Base-by-base conservation (phyloP, 148 eudicot species). In the Camellia lanceoleosa region DNA sequence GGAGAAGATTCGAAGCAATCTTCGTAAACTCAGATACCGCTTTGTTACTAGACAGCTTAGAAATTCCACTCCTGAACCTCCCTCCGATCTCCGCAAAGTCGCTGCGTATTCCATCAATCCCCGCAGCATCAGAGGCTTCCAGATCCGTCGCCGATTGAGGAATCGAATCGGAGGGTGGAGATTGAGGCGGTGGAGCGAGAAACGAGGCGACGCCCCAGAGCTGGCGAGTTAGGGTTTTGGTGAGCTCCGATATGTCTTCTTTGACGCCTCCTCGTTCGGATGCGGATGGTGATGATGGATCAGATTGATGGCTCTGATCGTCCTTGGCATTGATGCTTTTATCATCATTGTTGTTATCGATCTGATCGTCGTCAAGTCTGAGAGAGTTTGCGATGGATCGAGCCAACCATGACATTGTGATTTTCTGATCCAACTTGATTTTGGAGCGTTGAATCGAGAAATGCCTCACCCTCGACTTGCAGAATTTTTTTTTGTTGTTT, bases 71-170 rank as follows among this genome's bases (percentile, higher is more conserved):
- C 76, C 87, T 78, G 68, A 95, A 89, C 86, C 61, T 95, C 52
- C 94, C 98, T n/a, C 97, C 92, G 44, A 95, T 90, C 85, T 95
- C 98, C 43, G 93, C 86, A 66, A 95, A 86, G 72, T 94, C 97
- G 43, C 80, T 88, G 9, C 93, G 87, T 59, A 92, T 84, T 14
- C 92, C 96, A 0, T 68, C 75, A 4, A 89, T 74, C 71, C 82
- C 71, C 9, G 58, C 81, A 80, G 84, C 72, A 20, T 88, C 88
- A 5, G 68, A 55, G 1, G 47, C 65, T 60, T 83, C 71, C 70
- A 10, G 63, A 47, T 73, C 90, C 89, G 0, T 82, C 83, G 18
- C 83, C 62, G 9, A 15, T 18, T 46, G 51, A 18, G 63, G 80
- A 76, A 61, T 73, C 74, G 78, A 64, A 58, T 81, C 78, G 68